Evolutionary conservation across 495 filamentous ascomycete genomes (phyloP), one percentile per base, ranked within the genome.

Genomic region (Hypomontagnella monticulosa): DNA sequence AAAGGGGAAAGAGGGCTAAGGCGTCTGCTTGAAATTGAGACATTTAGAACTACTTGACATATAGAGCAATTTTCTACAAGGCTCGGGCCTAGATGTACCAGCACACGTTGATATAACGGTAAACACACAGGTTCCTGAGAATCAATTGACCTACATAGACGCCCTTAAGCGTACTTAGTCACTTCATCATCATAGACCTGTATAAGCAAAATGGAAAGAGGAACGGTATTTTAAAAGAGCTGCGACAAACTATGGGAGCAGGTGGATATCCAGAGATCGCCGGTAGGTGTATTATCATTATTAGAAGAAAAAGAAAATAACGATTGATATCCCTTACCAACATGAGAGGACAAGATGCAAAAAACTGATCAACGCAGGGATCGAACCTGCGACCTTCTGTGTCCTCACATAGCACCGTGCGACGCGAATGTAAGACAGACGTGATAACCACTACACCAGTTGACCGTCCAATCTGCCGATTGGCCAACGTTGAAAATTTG

Each of bases 311-410:
- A 32, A 10, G 23, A n/a, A n/a, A n/a, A n/a, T n/a, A n/a, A n/a
- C n/a, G n/a, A n/a, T n/a, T n/a, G n/a, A n/a, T n/a, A n/a, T n/a
- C n/a, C 33, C 33, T 36, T 5, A 36, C 5, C 33, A 5, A 36
- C 33, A 40, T 42, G 32, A 19, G 32, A 41, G n/a, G n/a, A n/a
- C n/a, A n/a, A n/a, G 43, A 67, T 27, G 33, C 43, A 59, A 72
- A 70, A 55, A 54, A 43, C 60, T 79, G 78, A 79, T 74, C 78
- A 73, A 72, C 73, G 78, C 78, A 79, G 78, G 78, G 78, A 68
- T 81, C 77, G 78, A 81, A 81, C 78, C 78, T 79, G 78, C 77
- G 78, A 78, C 76, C 78, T 75, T 76, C 59, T 56, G 65, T 58
- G 65, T 62, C 9, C 58, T 54, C 32, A 63, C 58, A 66, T 27